Evolutionary conservation across 2,329 filamentous ascomycete genomes (phyloP), one percentile per base, ranked within the genome.

Genomic region (Fusarium napiforme): DNA sequence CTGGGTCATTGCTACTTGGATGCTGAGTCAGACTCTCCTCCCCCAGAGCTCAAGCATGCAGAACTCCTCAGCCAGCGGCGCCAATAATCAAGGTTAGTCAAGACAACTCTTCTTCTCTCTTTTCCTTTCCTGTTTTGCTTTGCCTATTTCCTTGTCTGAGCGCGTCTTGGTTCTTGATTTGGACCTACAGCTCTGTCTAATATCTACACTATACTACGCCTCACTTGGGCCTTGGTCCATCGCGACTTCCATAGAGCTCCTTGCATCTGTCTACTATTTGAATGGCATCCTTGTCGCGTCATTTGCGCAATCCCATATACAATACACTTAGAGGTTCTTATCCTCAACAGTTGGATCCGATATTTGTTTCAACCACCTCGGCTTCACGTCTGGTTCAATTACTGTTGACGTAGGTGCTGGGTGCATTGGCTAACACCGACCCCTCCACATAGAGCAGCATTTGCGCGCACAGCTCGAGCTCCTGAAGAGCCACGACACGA

Each of bases 381-480:
- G 50, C 57, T 56, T 73, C 60, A 56, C 65, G 47, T 59, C 50
- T 45, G 36, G 50, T 60, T 60, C 72, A 70, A 73, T 75, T 68
- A 47, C 60, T 43, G 59, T 67, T 59, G 64, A 66, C 59, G 64
- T 76, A 70, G 69, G 68, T 71, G 39, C 42, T 47, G 30, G 56
- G 53, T 64, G 67, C 61, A 64, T 68, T 73, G 53, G 71, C 79
- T 81, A 73, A 79, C 77, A 73, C 59, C 55, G 55, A 46, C 52
- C 66, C 64, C 69, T 67, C 67, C 59, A 63, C 64, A 63, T 74
- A 84, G 82, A 84, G 79, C 82, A 84, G 78, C 82, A 84, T 67
- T 74, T 85, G 76, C 82, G 81, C 78, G 83, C 82, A 76, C 83
- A 84, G 78, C 82, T 85, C 75, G 83, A 85, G 79, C 80, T 85